Evolutionary conservation across 306 rosid species (phyloP).

Genomic region (Pyrus communis): DNA sequence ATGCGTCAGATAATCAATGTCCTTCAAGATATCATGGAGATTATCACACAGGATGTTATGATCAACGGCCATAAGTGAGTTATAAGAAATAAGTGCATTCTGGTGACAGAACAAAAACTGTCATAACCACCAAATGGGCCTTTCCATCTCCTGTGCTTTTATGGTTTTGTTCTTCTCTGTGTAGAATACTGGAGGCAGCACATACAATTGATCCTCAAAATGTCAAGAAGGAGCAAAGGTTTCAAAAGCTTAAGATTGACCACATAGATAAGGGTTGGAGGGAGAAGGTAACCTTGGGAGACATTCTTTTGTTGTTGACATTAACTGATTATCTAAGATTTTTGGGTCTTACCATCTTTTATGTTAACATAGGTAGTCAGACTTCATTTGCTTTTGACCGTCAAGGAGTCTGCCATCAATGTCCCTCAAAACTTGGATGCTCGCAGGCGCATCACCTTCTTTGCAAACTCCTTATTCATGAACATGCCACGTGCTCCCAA

Average conservation of each 20-base stretch:
- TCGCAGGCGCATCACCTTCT: slow-evolving; percentile 96
- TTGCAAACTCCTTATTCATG: slow-evolving; percentile 96
- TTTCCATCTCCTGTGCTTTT: slow-evolving; percentile 13
- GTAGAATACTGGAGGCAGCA: slow-evolving; percentile 39
- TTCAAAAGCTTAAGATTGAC: slow-evolving; percentile 40
- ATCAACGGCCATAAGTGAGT: slow-evolving; percentile 60
- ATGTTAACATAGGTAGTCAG: slow-evolving; percentile 54
- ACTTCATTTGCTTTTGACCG: slow-evolving; percentile 86
- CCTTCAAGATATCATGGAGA: slow-evolving; percentile 90
- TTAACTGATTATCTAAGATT: slow-evolving; percentile 3
- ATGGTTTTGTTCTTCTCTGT: slow-evolving; percentile 22
- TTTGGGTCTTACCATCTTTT: slow-evolving; percentile 18
- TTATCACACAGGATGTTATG: slow-evolving; percentile 84
- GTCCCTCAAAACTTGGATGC: slow-evolving; percentile 97
- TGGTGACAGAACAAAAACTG: not conserved
- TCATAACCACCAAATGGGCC: slow-evolving; percentile 1
- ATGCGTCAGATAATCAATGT: slow-evolving; percentile 70
- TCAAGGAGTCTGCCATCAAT: slow-evolving; percentile 94
- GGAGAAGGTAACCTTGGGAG: slow-evolving; percentile 60
- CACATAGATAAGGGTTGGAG: slow-evolving; percentile 29
- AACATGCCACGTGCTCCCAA: slow-evolving; percentile 88
- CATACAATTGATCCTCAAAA: slow-evolving; percentile 12
- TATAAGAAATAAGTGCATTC: slow-evolving; percentile 1
- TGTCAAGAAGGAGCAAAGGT: slow-evolving; percentile 50
- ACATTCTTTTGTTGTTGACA: not conserved